Evolutionary conservation across 2,329 filamentous ascomycete genomes (phyloP).

Genomic region (Colletotrichum musae): DNA sequence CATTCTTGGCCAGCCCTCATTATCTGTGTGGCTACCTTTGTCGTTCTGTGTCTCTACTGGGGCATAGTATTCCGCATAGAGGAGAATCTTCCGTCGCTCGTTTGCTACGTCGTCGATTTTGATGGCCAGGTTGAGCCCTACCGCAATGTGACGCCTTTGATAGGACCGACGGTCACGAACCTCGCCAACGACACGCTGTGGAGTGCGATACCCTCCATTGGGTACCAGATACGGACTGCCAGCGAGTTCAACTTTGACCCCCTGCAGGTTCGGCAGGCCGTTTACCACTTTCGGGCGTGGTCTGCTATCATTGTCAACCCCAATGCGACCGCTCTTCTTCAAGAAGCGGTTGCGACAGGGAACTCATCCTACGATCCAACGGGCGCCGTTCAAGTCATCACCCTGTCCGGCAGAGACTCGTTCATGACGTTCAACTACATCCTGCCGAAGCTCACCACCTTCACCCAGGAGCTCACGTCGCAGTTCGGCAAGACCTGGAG

Average conservation of each 20-base stretch:
- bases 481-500: slow-evolving; percentile 22
- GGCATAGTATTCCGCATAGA: slow-evolving; percentile 25
- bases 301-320: slow-evolving; percentile 29
- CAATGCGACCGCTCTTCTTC: slow-evolving; percentile 19
- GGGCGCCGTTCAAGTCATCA: slow-evolving; percentile 24
- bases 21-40: slow-evolving; percentile 17
- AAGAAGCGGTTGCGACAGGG: slow-evolving; percentile 8
- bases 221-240: slow-evolving; percentile 22
- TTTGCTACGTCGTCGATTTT: slow-evolving; percentile 30
- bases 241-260: slow-evolving; percentile 28
- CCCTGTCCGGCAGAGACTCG: slow-evolving; percentile 29
- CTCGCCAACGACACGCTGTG: slow-evolving; percentile 21
- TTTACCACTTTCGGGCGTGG: slow-evolving; percentile 29
- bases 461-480: slow-evolving; percentile 6
- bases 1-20: slow-evolving; percentile 5
- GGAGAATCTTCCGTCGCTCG: slow-evolving; percentile 23
- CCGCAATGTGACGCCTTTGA: neutral
- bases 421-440: slow-evolving; percentile 35
- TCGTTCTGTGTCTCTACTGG: slow-evolving; percentile 28
- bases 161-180: slow-evolving; percentile 15
- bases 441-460: slow-evolving; percentile 20
- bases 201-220: slow-evolving; percentile 22
- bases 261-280: slow-evolving; percentile 22
- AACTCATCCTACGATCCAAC: slow-evolving; percentile 32
- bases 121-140: slow-evolving; percentile 17